phyloP scores from a whole-genome alignment of 768 basidiomycete species.

The Collybia sordida region DNA sequence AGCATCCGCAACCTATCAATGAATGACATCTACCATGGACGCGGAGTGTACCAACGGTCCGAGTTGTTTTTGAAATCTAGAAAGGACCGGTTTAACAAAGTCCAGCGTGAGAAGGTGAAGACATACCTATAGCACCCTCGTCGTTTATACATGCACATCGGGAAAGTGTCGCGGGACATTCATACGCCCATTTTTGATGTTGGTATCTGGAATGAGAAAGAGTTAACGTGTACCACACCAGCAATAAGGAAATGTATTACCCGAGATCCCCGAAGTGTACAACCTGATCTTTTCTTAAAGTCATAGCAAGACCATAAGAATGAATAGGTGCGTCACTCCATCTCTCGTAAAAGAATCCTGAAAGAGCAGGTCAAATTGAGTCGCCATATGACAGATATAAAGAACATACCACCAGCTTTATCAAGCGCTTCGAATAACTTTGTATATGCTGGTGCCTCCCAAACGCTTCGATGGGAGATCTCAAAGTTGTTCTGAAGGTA shows the following conservation, averaged over 20 bases:
- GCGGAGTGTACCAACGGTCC: too few relatives aligned
- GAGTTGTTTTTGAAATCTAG: too few relatives aligned
- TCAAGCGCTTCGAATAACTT: constrained; percentile 25
- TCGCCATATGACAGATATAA: background rate
- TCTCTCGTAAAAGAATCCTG: constrained; percentile 30
- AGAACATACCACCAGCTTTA: constrained; percentile 18
- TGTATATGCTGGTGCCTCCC: constrained; percentile 23
- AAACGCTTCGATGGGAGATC: constrained; percentile 27
- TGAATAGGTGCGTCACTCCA: constrained; percentile 29
- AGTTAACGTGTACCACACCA: background rate
- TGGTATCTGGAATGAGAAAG: constrained; percentile 17
- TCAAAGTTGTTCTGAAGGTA: constrained; percentile 26
- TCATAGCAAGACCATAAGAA: constrained; percentile 26
- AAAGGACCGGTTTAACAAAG: too few relatives aligned
- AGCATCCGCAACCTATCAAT: too few relatives aligned
- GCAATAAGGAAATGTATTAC: constrained; percentile 3
- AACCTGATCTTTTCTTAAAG: constrained; percentile 25
- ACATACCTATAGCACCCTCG: too few relatives aligned
- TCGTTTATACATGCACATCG: constrained; percentile 24
- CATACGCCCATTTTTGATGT: constrained; percentile 25
- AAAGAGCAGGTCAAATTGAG: background rate
- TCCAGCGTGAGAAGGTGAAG: too few relatives aligned
- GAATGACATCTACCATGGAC: too few relatives aligned
- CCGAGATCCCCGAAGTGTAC: constrained; percentile 26
- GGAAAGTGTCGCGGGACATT: constrained; percentile 18